Evolutionary conservation across 176 grass and related monocot genomes (phyloP), one percentile per base, ranked within the genome.

Genomic region (Aegilops tauschii): DNA sequence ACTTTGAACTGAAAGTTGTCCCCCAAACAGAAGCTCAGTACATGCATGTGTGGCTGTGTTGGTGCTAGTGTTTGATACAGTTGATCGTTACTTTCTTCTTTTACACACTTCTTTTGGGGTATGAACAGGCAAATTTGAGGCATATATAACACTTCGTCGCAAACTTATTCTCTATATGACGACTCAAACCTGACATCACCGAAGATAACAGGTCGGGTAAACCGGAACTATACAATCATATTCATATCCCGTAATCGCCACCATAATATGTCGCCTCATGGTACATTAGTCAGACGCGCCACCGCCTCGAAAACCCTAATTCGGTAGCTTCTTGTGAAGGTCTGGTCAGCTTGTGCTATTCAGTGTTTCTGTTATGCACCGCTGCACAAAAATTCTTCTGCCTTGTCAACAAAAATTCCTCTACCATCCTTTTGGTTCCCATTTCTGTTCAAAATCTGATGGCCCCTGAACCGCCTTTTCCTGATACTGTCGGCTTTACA

Each of bases 351-450:
- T 39, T 62, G 83, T 69, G 49, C 5, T 21, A 40, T 56, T 12
- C 63, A 14, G n/a, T 16, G n/a, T 7, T 81, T 70, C 40, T 77
- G 68, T 86, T 80, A 90, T 61, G 73, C 66, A 29, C 89, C 86
- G 3, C 73, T 89, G 84, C 90, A 93, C 69, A 94, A 94, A 69
- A 96, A 99, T 29, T 81, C 90, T 85, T 99, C 94, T 2, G 90
- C 97, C 82, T 90, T 94, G 88, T 94, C 90, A 72, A 94, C 3
- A 96, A 96, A 87, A 50, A 0, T 81, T 91, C 82, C 89, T 86
- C 82, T 92, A 32, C 82, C 84, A 84, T 98, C 96, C 84, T 75
- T 96, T 44, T 91, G 90, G 69, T 66, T 58, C 82, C 92, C 94
- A 77, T 80, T 69, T 90, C 88, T 96, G 86, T 65, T 91, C 21